These are phyloP conservation scores for Apiospora aurea DNA, from an alignment of 2,329 filamentous ascomycete species.

Conservation along the genomic window DNA sequence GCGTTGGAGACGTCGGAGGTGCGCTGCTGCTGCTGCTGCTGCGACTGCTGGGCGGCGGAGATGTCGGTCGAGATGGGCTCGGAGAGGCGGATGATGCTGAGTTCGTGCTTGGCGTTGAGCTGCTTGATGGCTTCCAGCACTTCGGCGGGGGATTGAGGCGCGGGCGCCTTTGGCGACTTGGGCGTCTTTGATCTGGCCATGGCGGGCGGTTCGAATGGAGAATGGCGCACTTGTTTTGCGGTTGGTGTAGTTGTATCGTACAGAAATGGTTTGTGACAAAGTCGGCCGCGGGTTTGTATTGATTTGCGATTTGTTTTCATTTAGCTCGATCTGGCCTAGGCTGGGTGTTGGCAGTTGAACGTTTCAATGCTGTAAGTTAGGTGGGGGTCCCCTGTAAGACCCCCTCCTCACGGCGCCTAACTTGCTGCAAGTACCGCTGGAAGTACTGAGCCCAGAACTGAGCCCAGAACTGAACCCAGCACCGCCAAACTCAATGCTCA, in stretches of 20 bases:
- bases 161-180: not conserved
- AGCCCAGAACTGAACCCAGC: too few relatives aligned
- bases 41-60: conserved; percentile 46
- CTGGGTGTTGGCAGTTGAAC: not conserved
- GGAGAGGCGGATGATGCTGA: conserved; percentile 79
- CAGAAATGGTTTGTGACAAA: not conserved
- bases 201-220: not conserved
- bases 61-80: conserved; percentile 70
- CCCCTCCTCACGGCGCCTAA: not conserved
- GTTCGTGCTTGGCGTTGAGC: conserved; percentile 64
- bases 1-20: conserved; percentile 76
- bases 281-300: not conserved
- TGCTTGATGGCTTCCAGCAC: conserved; percentile 58
- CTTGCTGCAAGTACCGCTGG: not conserved
- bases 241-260: not conserved
- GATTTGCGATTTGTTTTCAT: conserved; percentile 4
- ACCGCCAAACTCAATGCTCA: not conserved
- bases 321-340: conserved; percentile 6
- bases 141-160: conserved; percentile 41
- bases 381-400: not conserved
- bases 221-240: not conserved
- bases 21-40: conserved; percentile 54
- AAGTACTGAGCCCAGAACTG: not conserved
- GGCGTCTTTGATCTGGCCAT: conserved; percentile 24
- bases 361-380: not conserved